Conservation (phyloP, 805 yeast species). For the Lachancea quebecensis region DNA sequence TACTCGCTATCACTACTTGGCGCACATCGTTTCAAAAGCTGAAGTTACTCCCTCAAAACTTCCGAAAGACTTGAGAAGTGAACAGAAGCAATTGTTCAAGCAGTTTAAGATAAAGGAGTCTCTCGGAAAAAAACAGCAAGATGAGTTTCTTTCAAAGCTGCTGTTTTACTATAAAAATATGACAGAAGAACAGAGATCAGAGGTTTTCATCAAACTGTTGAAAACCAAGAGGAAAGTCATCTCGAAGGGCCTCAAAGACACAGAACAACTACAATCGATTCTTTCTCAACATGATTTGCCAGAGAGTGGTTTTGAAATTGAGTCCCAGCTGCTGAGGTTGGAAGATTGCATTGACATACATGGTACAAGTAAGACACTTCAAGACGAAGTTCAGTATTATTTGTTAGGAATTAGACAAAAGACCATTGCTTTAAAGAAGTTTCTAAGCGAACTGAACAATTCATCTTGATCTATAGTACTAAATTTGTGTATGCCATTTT, state of each 20-base stretch:
- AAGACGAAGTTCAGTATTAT: slow-evolving; percentile 18
- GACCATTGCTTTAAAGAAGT: slow-evolving; percentile 9
- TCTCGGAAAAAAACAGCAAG: slow-evolving; percentile 20
- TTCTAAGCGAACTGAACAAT: slow-evolving; percentile 1
- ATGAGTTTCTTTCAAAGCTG: slow-evolving; percentile 20
- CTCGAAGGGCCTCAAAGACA: slow-evolving; percentile 2
- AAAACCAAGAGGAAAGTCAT: slow-evolving; percentile 2
- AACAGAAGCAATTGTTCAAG: slow-evolving; percentile 21
- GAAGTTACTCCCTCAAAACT: slow-evolving; percentile 18
- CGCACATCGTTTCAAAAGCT: slow-evolving; percentile 27
- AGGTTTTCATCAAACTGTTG: slow-evolving; percentile 14
- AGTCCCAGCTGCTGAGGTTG: slow-evolving; percentile 18
- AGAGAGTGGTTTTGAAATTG: slow-evolving; percentile 15
- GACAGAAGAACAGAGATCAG: slow-evolving; percentile 12
- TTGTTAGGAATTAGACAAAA: slow-evolving; percentile 25
- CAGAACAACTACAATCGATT: slow-evolving; percentile 5
- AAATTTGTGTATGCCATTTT: too few species aligned
- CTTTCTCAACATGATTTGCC: slow-evolving; percentile 7
- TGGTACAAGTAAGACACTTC: slow-evolving; percentile 2
- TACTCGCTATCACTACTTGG: slow-evolving; percentile 26
- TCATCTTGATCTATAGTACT: too few species aligned
- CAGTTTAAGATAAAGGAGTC: slow-evolving; percentile 19
- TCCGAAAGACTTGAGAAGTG: slow-evolving; percentile 21
- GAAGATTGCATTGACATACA: slow-evolving; percentile 18
- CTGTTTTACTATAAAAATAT: slow-evolving; percentile 26